Base-by-base conservation (phyloP, 1,139 yeast genomes). In the Saccharomycopsis hybrid region DNA sequence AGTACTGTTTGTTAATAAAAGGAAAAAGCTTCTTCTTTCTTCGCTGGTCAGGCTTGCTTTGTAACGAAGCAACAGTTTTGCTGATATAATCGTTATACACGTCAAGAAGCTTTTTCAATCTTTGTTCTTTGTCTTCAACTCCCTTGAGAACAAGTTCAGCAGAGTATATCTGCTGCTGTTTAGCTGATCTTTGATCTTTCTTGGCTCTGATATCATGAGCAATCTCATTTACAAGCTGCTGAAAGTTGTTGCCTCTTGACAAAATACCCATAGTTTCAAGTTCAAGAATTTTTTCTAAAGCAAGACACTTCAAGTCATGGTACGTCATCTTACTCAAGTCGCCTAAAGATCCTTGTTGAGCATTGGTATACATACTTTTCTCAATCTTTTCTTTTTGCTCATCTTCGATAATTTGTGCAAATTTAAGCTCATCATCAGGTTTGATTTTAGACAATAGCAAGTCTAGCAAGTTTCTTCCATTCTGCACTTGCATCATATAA, bases 121-220 rank as follows among this genome's bases (percentile, higher is more conserved):
- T 78, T 5, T 59, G 64, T 58, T 82, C 84, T 63, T 86, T 86
- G 49, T 79, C 82, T 27, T 70, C 68, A 56, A 88, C 67, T 56
- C 82, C 78, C 5, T 70, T 67, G 49, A 85, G 63, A 0, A 95
- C 82, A 40, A 74, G 77, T 41, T 72, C 67, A 2, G 90, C 82
- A 29, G 78, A 70, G 24, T 71, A 72, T 52, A 86, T 68, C 60
- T 88, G 95, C 38, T 76, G 72, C 49, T 73, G 72, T 31, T 95
- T 72, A 39, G 76, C 71, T 8, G 74, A 64, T 54, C 95, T 74
- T 55, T 86, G 85, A 51, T 80, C 76, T 56, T 82, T 81, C 60
- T 89, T 89, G 39, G 87, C 80, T 60, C 82, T 81, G 58, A 92
- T 88, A 57, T 92, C 97, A 49, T 76, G 68, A 0, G 96, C 96